Percentiles rank a stretch among this genome's conserved stretches.
phyloP scores from a whole-genome alignment of 371 early-diverging fungal species.

The Phascolomyces articulosus region DNA sequence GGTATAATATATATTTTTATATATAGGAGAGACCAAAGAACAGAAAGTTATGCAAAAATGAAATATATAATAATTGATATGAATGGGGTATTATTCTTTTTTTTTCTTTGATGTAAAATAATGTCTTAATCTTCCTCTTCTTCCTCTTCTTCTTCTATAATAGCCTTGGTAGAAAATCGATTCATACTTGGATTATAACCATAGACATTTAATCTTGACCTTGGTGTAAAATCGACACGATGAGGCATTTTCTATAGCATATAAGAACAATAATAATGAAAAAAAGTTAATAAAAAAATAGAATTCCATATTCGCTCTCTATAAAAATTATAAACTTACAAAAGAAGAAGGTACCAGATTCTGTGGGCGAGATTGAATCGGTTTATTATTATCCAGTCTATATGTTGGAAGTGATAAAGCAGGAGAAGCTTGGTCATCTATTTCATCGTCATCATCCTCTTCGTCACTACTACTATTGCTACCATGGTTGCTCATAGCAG shows the following conservation, averaged over 20 bases:
- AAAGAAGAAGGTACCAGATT: neutral
- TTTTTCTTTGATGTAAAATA: too few relatives aligned
- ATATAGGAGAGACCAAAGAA: too few relatives aligned
- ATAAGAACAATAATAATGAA: conserved; percentile 10
- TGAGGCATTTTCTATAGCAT: neutral
- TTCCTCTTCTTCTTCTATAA: conserved; percentile 73
- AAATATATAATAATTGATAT: too few relatives aligned
- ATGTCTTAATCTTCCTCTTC: conserved; percentile 49
- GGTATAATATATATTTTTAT: too few relatives aligned
- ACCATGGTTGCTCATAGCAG: too few relatives aligned
- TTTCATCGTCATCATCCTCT: neutral
- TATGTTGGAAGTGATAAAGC: neutral
- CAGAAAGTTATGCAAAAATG: too few relatives aligned
- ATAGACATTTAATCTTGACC: conserved; percentile 41
- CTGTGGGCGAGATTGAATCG: neutral
- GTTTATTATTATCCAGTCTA: neutral
- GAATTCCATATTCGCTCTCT: neutral
- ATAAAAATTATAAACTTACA: neutral
- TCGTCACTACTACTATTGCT: neutral
- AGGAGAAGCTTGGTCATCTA: conserved; percentile 6
- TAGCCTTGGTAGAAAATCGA: conserved; percentile 59
- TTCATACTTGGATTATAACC: conserved; percentile 37
- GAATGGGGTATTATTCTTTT: too few relatives aligned
- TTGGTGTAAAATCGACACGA: conserved; percentile 31
- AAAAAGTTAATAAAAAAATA: neutral